These are phyloP conservation scores for Thelonectria rubi DNA, from an alignment of 2,329 filamentous ascomycete species.

Conservation along the genomic window DNA sequence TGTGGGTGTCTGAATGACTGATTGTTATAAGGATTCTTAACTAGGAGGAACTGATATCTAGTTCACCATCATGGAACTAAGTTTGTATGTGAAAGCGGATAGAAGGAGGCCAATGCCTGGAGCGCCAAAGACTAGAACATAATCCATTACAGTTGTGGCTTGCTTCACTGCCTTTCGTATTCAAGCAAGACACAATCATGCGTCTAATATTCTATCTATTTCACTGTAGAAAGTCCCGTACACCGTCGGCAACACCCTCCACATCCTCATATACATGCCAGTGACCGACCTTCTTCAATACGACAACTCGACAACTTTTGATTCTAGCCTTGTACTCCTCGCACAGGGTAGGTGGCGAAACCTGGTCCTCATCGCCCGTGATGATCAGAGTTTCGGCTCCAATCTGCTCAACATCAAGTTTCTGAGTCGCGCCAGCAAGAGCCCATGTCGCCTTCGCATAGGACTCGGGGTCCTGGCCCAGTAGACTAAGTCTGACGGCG, in stretches of 20 bases:
- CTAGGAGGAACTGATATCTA: too few species aligned
- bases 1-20: too few species aligned
- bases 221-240: too few species aligned
- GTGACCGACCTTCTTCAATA: conserved; percentile 55
- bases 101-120: too few species aligned
- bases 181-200: too few species aligned
- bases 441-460: conserved; percentile 64
- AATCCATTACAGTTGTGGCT: too few species aligned
- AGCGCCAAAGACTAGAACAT: too few species aligned
- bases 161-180: too few species aligned
- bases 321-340: conserved; percentile 45
- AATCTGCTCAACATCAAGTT: conserved; percentile 47
- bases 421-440: conserved; percentile 50
- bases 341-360: conserved; percentile 49
- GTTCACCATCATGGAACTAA: too few species aligned
- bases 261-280: conserved; percentile 62
- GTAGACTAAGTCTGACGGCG: conserved; percentile 54
- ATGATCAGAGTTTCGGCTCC: conserved; percentile 50
- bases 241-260: conserved; percentile 45
- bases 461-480: conserved; percentile 60
- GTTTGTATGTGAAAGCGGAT: too few species aligned
- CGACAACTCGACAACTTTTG: conserved; percentile 40
- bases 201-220: too few species aligned
- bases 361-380: conserved; percentile 57
- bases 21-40: too few species aligned